phyloP scores from a whole-genome alignment of 495 filamentous ascomycete species.

The Podospora didyma region DNA sequence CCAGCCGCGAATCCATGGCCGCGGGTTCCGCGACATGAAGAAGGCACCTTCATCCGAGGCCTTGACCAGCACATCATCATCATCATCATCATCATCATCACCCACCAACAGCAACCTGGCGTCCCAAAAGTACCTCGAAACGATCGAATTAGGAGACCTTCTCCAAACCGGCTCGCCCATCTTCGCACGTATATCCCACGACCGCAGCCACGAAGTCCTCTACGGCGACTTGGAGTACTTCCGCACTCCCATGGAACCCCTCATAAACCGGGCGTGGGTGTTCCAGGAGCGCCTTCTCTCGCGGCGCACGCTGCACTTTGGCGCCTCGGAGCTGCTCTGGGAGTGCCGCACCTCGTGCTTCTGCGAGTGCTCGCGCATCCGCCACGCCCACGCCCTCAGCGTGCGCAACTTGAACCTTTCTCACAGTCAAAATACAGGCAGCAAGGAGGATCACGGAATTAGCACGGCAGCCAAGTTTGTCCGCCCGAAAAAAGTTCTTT shows the following conservation, averaged over 20 bases:
- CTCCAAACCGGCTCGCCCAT: not conserved
- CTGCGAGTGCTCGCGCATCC: constrained; percentile 25
- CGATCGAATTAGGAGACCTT: constrained; percentile 14
- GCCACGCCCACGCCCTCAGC: constrained; percentile 9
- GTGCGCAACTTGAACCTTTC: constrained; percentile 1
- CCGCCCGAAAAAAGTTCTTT: constrained; percentile 13
- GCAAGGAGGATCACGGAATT: no score
- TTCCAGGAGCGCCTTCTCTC: constrained; percentile 33
- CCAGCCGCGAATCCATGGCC: constrained; percentile 18
- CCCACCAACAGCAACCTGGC: not conserved
- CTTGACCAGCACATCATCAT: no score
- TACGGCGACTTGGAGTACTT: constrained; percentile 15
- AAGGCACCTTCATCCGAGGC: no score
- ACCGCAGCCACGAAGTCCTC: constrained; percentile 14
- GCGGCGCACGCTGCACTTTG: constrained; percentile 25
- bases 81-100: no score
- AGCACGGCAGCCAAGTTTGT: not conserved
- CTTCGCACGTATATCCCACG: constrained; percentile 9
- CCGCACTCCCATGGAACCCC: constrained; percentile 11
- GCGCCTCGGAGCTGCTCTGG: constrained; percentile 27
- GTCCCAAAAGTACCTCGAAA: not conserved
- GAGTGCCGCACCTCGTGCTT: constrained; percentile 23
- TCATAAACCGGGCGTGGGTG: constrained; percentile 27
- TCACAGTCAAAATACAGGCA: no score
- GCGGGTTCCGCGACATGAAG: constrained; percentile 18